These are phyloP conservation scores for Ramaria rubella DNA, from an alignment of 768 basidiomycete species.

Conservation along the genomic window DNA sequence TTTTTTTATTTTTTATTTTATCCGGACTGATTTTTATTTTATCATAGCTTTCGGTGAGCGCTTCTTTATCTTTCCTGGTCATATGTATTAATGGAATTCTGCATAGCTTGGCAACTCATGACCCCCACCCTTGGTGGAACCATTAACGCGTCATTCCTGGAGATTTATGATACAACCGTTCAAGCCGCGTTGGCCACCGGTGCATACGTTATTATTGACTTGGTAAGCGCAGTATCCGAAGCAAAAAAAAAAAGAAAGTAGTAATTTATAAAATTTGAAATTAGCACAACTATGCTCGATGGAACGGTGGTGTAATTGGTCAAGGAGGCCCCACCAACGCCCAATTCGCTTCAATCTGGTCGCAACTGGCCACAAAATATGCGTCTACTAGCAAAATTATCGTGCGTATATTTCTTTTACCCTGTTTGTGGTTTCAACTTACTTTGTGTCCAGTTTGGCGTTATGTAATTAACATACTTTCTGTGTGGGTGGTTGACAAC, in stretches of 20 bases:
- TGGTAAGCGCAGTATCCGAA: slow-evolving; percentile 36
- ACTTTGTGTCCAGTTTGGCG: not conserved
- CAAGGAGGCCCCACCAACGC: slow-evolving; percentile 39
- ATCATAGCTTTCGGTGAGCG: slow-evolving; percentile 25
- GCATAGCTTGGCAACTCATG: slow-evolving; percentile 47
- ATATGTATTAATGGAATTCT: slow-evolving; percentile 12
- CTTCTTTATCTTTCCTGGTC: slow-evolving; percentile 6
- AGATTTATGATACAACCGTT: slow-evolving; percentile 42
- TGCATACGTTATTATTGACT: slow-evolving; percentile 45
- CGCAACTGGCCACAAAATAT: slow-evolving; percentile 34
- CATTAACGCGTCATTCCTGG: slow-evolving; percentile 40
- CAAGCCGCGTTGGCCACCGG: slow-evolving; percentile 39
- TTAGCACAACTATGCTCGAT: slow-evolving; percentile 54
- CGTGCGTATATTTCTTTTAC: slow-evolving; percentile 20
- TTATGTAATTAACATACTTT: not conserved
- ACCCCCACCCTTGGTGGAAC: slow-evolving; percentile 43
- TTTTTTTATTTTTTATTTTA: not conserved
- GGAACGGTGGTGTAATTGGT: slow-evolving; percentile 41
- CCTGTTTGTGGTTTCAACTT: not conserved
- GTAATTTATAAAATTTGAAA: not conserved
- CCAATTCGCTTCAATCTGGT: slow-evolving; percentile 37
- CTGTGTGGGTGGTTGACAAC: slow-evolving; percentile 8
- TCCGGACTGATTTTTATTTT: slow-evolving; percentile 1
- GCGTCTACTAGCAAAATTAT: slow-evolving; percentile 31
- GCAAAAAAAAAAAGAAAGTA: not conserved